phyloP scores from a whole-genome alignment of 345 rosid genomes.

The Euphorbia tirucalli region DNA sequence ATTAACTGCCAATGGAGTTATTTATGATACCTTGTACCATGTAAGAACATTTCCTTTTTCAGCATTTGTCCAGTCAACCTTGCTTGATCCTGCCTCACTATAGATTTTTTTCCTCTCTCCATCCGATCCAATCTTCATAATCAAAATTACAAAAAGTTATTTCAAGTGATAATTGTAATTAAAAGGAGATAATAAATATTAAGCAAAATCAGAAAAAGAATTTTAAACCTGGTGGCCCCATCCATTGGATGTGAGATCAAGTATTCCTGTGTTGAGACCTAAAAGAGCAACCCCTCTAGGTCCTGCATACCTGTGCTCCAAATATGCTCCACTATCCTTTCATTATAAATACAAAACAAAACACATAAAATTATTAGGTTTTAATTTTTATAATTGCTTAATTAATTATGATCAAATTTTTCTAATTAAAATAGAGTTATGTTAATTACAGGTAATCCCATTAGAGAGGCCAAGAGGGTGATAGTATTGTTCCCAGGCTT shows the following conservation, averaged over 20 bases:
- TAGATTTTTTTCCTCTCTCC: conserved; percentile 49
- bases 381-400: too few species aligned
- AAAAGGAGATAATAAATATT: too few species aligned
- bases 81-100: conserved; percentile 48
- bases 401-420: too few species aligned
- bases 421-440: conserved; percentile 15
- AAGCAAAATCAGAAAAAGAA: too few species aligned
- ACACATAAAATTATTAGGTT: too few species aligned
- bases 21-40: conserved; percentile 74
- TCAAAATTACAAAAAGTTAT: too few species aligned
- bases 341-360: not conserved
- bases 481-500: conserved; percentile 54
- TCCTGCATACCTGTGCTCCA: conserved; percentile 77
- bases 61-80: conserved; percentile 46
- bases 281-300: conserved; percentile 52
- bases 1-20: too few species aligned
- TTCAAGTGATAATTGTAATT: too few species aligned
- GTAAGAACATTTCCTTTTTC: conserved; percentile 42
- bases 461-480: conserved; percentile 44
- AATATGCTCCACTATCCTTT: conserved; percentile 88
- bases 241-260: conserved; percentile 51
- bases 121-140: conserved; percentile 50
- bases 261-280: conserved; percentile 74
- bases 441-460: conserved; percentile 82
- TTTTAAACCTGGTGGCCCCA: conserved; percentile 69